Conservation (phyloP, 1,284 basidiomycete genomes). For the Papiliotrema fonsecae region DNA sequence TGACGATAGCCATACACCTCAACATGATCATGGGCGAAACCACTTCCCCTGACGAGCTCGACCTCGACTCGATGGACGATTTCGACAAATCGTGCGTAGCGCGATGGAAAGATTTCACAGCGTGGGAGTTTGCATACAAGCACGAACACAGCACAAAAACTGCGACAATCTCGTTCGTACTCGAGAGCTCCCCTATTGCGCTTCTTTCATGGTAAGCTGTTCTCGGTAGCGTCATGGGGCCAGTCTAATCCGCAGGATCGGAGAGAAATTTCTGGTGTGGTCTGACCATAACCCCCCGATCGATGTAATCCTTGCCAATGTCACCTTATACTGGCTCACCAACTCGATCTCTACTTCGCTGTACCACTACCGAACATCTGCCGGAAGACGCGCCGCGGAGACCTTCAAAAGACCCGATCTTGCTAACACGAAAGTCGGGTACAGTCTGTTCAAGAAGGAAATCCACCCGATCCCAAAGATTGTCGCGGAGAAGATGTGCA, state of each 20-base stretch:
- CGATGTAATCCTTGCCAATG: conserved; percentile 37
- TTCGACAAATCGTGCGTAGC: conserved; percentile 8
- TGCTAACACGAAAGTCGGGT: conserved; percentile 46
- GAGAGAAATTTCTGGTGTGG: conserved; percentile 49
- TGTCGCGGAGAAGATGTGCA: conserved; percentile 35
- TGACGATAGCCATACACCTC: conserved; percentile 11
- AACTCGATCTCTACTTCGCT: conserved; percentile 47
- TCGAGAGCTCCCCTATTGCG: conserved; percentile 44
- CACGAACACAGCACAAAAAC: conserved; percentile 43
- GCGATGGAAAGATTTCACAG: conserved; percentile 4
- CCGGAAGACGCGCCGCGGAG: conserved; percentile 2
- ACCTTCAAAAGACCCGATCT: conserved; percentile 1
- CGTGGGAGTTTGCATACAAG: conserved; percentile 16
- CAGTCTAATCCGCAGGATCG: conserved; percentile 35
- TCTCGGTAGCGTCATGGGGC: background rate
- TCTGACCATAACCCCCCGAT: conserved; percentile 33
- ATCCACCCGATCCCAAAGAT: conserved; percentile 42
- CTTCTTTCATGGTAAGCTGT: conserved; percentile 47
- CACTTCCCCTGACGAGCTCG: background rate
- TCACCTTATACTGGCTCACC: conserved; percentile 49
- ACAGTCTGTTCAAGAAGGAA: conserved; percentile 45
- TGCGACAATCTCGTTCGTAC: conserved; percentile 44
- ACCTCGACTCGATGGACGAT: conserved; percentile 2
- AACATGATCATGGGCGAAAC: conserved; percentile 7
- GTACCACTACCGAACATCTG: conserved; percentile 44